Base-by-base conservation (phyloP, 768 basidiomycete species). In the Tylopilus felleus region DNA sequence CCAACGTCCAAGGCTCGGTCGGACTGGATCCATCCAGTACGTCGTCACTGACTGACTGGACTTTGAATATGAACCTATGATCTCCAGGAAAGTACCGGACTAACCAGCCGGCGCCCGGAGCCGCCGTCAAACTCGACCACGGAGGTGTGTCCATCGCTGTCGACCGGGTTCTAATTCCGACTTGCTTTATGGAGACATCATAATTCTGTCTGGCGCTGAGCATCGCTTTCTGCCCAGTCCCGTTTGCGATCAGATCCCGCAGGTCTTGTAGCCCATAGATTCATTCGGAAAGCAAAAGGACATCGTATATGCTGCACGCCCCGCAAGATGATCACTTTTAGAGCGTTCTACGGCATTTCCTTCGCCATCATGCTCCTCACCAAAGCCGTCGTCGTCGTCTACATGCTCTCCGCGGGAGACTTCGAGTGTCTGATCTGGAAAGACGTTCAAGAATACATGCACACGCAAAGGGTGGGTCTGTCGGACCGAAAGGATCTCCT, bases 371-470 rank as follows among this genome's bases (percentile, higher is more conserved):
- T 52, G 67, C 42, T 65, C 53, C 35, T 67, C 51, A 59, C 59
- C 41, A 69, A 60, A 38, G 49, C 47, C 31, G 21, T 53, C 44
- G 56, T 61, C 45, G 3, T 65, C 52, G 25, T 56, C 45, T 57
- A 53, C 55, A 63, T 60, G 59, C 28, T 63, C 29, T 67, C 61
- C 2, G 60, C 49, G 23, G 56, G 67, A 21, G 63, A 63, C 3
- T 56, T 53, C 45, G 61, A 52, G 23, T 51, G 54, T 12, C 31
- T 60, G 40, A 48, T 28, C 25, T 52, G 53, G 63, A 61, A 49
- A 4, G 59, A 60, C 33, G 47, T 36, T 7, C 59, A 69, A 42
- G 55, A 53, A n/a, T 67, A 61, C 45, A 46, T 68, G 28, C 55
- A 44, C 21, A 38, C 40, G 13, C 67, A 57, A 9, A 59, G 55